Evolutionary conservation across 2,329 filamentous ascomycete species (phyloP), one percentile per base, ranked within the genome.

Genomic region (Alternaria alternata): DNA sequence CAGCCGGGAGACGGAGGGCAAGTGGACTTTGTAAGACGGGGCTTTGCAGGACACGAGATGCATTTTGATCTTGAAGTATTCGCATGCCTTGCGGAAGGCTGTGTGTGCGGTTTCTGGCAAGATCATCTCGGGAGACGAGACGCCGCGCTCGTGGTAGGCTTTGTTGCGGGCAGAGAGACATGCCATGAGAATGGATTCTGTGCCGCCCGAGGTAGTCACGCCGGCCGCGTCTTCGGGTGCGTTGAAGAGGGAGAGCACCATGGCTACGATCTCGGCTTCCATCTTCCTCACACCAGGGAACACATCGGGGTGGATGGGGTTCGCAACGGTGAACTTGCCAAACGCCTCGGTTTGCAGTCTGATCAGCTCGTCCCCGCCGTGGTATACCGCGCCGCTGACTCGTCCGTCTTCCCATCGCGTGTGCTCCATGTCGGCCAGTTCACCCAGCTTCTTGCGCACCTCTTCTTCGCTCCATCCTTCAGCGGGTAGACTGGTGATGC

Each of bases 211-310:
- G 2, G 95, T 98, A 16, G 92, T 93, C 9, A 95, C 93, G 64
- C 95, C 95, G 5, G 92, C 94, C 30, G 89, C 92, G 57, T 88
- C 90, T n/a, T 88, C 83, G 3, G 95, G 95, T 8, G 91, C 93
- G 78, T 96, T 92, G 84, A 97, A 99, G 78, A 99, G 82, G 44
- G 87, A 87, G 62, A 96, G 83, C 77, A 96, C 93, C 94, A 99
- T 99, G 67, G 94, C 91, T 53, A 99, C 95, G 63, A 99, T 84
- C 82, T 99, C 95, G 44, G 95, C 94, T 83, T 99, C 95, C 95
- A 99, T 99, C 87, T 99, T 99, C 72, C 95, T 86, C 53, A 99
- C 94, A 28, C 94, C 95, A 16, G 95, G 95, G 81, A 99, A 99
- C 43, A 99, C 94, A 81, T 99, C 95, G 7, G 95, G 95, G 78